A percentile compares a stretch with the other conserved stretches of the same genome.
These are phyloP conservation scores for Exophiala lecanii-corni DNA, from an alignment of 2,329 filamentous ascomycete genomes.

Conservation along the genomic window DNA sequence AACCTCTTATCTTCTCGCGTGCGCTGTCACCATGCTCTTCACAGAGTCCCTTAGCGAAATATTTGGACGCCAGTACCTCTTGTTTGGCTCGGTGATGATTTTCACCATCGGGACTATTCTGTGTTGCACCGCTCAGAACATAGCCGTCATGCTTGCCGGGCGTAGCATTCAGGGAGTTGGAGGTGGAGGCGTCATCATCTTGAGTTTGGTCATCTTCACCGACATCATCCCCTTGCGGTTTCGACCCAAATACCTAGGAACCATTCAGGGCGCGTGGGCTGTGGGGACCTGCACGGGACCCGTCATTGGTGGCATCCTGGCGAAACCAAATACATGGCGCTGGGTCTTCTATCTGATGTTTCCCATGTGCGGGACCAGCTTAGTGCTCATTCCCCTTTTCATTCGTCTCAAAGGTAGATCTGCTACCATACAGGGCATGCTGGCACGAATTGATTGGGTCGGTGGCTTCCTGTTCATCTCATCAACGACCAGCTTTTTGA, in stretches of 20 bases:
- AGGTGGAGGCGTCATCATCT: constrained; percentile 40
- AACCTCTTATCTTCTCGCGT: constrained; percentile 45
- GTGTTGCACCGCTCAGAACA: constrained; percentile 44
- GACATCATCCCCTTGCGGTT: constrained; percentile 41
- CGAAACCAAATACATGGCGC: constrained; percentile 24
- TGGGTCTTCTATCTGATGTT: constrained; percentile 44
- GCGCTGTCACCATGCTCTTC: constrained; percentile 41
- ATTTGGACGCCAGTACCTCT: constrained; percentile 46
- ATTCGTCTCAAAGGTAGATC: constrained; percentile 25
- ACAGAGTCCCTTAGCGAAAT: constrained; percentile 41
- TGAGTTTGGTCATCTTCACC: constrained; percentile 47
- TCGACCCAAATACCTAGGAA: constrained; percentile 31
- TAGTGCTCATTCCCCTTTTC: constrained; percentile 30
- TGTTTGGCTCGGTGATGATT: constrained; percentile 39
- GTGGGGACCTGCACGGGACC: constrained; percentile 29
- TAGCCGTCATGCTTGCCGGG: constrained; percentile 50
- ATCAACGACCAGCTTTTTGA: constrained; percentile 35
- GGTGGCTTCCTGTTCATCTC: constrained; percentile 38
- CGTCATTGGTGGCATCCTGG: constrained; percentile 40
- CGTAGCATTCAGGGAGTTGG: constrained; percentile 53
- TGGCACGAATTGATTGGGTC: constrained; percentile 38
- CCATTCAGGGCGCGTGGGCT: constrained; percentile 29
- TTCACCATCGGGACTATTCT: constrained; percentile 53
- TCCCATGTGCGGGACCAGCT: constrained; percentile 29
- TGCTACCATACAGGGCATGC: constrained; percentile 28